Base-by-base conservation (phyloP, 2,329 filamentous ascomycete genomes). In the Didymella pinodella region DNA sequence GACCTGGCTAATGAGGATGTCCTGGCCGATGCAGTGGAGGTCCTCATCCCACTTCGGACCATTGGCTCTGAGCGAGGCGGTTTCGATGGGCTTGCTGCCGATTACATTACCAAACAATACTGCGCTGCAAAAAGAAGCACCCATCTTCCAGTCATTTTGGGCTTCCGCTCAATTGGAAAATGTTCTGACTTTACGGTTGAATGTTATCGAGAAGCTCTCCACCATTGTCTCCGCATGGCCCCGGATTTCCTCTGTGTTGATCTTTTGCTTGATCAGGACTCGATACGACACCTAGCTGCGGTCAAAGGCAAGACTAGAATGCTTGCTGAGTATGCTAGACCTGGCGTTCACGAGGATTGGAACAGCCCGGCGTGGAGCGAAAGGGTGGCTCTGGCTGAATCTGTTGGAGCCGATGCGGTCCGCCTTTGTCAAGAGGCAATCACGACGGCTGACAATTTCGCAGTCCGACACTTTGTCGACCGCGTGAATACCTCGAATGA, bases 201-300 rank as follows among this genome's bases (percentile, higher is more conserved):
- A 2, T 41, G 48, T 29, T 50, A 50, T 32, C 26, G 18, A 12
- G 48, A 50, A 5, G 38, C 26, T 16, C 34, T 50, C 12, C 16
- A 50, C 12, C 48, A 50, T 41, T 32, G 34, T 29, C 38, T 50
- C 6, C 48, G 48, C 3, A 25, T 50, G 22, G 34, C 31, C 16
- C 48, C 48, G 4, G 48, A 50, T 8, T 43, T 41, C 25, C 38
- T 50, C n/a, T 50, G 48, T 50, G 48, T 50, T 14, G 48, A 50
- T 41, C 34, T 50, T 12, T 29, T 7, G 31, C 36, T 20, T 18
- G 38, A 50, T 16, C 22, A 25, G 20, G 25, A 22, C 12, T 7
- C 31, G 14, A 50, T 50, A n/a, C 20, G 16, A 8, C 26, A 32
- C 3, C 16, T 50, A 22, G 26, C 28, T 4, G 36, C 48, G 7